These are phyloP conservation scores for Daldinia sp. DNA, from an alignment of 2,329 filamentous ascomycete species.

Conservation along the genomic window DNA sequence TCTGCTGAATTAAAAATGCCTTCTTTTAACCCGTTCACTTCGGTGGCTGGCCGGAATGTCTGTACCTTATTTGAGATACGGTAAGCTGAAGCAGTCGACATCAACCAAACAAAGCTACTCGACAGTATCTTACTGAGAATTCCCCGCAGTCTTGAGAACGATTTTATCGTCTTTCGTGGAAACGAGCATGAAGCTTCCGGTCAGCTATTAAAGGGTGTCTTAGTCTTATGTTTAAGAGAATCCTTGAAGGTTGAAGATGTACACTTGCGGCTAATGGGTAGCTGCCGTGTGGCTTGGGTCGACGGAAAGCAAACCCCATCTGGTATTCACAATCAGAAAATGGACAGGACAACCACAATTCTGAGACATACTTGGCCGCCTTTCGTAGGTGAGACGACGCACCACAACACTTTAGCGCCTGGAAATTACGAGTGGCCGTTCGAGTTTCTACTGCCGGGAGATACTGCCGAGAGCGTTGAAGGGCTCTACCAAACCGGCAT, in stretches of 20 bases:
- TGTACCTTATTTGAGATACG: constrained; percentile 70
- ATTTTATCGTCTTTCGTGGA: constrained; percentile 83
- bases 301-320: constrained; percentile 60
- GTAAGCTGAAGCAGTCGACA: constrained; percentile 54
- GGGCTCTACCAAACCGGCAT: constrained; percentile 88
- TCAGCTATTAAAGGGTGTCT: constrained; percentile 77
- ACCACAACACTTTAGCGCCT: constrained; percentile 70
- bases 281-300: constrained; percentile 75
- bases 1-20: constrained; percentile 58
- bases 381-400: constrained; percentile 70
- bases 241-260: constrained; percentile 79
- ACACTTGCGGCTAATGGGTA: constrained; percentile 77
- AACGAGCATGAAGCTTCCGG: constrained; percentile 80
- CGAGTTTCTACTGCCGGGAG: constrained; percentile 77
- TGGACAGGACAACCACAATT: constrained; percentile 70
- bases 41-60: constrained; percentile 63
- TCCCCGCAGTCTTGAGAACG: constrained; percentile 74
- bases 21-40: constrained; percentile 67
- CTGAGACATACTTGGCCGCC: constrained; percentile 77
- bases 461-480: constrained; percentile 87
- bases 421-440: constrained; percentile 90
- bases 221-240: constrained; percentile 79
- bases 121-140: constrained; percentile 34
- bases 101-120: constrained; percentile 8
- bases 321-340: constrained; percentile 68